These are phyloP conservation scores for Fusarium sp. DNA, from an alignment of 2,329 filamentous ascomycete species.

Conservation along the genomic window DNA sequence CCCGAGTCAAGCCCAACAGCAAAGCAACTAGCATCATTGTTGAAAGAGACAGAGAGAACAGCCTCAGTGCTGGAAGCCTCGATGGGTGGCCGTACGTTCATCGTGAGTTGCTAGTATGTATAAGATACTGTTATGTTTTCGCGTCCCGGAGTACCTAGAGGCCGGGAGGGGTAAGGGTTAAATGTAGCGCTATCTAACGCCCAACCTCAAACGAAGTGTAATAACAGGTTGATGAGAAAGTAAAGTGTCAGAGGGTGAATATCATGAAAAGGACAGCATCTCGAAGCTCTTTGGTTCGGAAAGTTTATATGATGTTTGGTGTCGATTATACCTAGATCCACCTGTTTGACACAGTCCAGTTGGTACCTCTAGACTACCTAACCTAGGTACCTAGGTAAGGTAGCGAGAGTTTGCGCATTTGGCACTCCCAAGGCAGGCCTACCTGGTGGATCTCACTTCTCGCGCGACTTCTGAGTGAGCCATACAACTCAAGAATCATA, in stretches of 20 bases:
- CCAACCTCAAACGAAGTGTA: background rate
- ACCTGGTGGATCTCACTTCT: too few species aligned
- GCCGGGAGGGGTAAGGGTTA: conserved; percentile 30
- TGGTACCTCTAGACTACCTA: too few species aligned
- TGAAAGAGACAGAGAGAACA: conserved; percentile 87
- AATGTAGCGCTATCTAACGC: conserved; percentile 8
- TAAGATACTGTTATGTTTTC: conserved; percentile 10
- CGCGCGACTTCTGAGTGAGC: too few species aligned
- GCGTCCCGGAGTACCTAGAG: conserved; percentile 10
- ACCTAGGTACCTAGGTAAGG: too few species aligned
- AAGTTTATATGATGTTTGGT: conserved; percentile 19
- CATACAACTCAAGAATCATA: too few species aligned
- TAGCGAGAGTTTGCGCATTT: too few species aligned
- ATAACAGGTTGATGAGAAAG: background rate
- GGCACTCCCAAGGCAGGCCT: too few species aligned
- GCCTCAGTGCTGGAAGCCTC: conserved; percentile 78
- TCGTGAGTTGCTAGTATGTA: conserved; percentile 52
- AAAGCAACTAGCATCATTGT: conserved; percentile 85
- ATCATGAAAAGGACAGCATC: conserved; percentile 25
- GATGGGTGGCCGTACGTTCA: conserved; percentile 91
- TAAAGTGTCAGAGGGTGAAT: conserved; percentile 1
- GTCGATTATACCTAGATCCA: conserved; percentile 31
- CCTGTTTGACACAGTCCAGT: conserved; percentile 20
- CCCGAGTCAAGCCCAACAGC: conserved; percentile 87
- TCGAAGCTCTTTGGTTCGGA: conserved; percentile 18